Conservation (phyloP, 2,329 filamentous ascomycete genomes). For the Annulohypoxylon truncatum region DNA sequence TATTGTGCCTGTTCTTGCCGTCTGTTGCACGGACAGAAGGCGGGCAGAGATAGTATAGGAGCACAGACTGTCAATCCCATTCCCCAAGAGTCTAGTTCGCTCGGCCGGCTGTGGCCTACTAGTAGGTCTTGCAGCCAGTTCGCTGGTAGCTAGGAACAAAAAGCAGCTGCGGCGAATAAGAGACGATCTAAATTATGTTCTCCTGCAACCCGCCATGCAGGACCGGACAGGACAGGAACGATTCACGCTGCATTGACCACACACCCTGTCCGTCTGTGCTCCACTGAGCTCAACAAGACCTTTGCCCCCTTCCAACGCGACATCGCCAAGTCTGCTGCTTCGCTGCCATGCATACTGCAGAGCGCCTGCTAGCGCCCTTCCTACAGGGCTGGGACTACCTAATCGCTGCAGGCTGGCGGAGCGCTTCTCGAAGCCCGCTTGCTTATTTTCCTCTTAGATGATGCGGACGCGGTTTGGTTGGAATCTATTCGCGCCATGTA, state of each 20-base stretch:
- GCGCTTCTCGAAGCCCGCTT: slow-evolving; percentile 15
- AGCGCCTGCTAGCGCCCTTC: slow-evolving; percentile 31
- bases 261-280: slow-evolving; percentile 31
- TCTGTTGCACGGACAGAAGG: slow-evolving; percentile 14
- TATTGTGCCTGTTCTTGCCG: slow-evolving; percentile 17
- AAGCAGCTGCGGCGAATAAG: slow-evolving; percentile 33
- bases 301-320: slow-evolving; percentile 36
- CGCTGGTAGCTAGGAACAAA: slow-evolving; percentile 39
- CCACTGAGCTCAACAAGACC: slow-evolving; percentile 23
- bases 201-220: slow-evolving; percentile 40
- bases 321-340: slow-evolving; percentile 37
- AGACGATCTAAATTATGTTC: slow-evolving; percentile 14
- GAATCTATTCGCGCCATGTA: slow-evolving; percentile 26
- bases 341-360: slow-evolving; percentile 39
- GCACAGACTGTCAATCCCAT: slow-evolving; percentile 37
- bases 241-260: slow-evolving; percentile 40
- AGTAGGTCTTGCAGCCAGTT: slow-evolving; percentile 32
- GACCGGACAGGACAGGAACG: slow-evolving; percentile 42
- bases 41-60: slow-evolving; percentile 21
- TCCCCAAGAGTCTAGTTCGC: slow-evolving; percentile 29
- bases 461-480: slow-evolving; percentile 31
- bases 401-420: slow-evolving; percentile 31
- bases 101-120: slow-evolving; percentile 16
- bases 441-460: slow-evolving; percentile 24
- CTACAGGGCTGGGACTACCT: slow-evolving; percentile 40